phyloP scores from a whole-genome alignment of 805 yeast genomes.

The Metschnikowia dekortorum region DNA sequence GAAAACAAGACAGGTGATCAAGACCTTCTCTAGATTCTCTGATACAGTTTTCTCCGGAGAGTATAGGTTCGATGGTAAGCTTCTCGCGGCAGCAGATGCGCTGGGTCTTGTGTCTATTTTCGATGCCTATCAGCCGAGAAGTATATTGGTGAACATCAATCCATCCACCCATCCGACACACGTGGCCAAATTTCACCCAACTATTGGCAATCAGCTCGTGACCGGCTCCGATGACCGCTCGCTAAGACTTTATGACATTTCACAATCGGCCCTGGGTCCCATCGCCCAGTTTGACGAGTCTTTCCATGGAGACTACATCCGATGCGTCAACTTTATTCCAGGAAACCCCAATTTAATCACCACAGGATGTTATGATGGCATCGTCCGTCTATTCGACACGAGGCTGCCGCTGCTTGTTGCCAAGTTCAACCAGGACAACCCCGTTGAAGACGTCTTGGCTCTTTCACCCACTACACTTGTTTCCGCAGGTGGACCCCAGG shows the following conservation, averaged over 20 bases:
- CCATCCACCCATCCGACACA: conserved; percentile 89
- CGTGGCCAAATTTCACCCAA: conserved; percentile 87
- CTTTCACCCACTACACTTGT: conserved; percentile 71
- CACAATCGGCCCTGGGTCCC: conserved; percentile 67
- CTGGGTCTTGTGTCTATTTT: conserved; percentile 88
- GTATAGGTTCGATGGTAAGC: conserved; percentile 85
- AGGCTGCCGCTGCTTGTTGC: conserved; percentile 58
- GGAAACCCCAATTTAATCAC: conserved; percentile 71
- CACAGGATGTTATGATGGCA: conserved; percentile 93
- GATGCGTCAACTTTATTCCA: conserved; percentile 77
- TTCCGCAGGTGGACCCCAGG: conserved; percentile 74
- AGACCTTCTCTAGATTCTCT: conserved; percentile 82
- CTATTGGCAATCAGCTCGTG: conserved; percentile 64
- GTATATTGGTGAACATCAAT: conserved; percentile 70
- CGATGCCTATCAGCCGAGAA: conserved; percentile 76
- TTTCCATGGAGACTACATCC: conserved; percentile 85
- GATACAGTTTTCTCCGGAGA: conserved; percentile 92
- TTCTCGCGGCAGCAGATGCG: conserved; percentile 92
- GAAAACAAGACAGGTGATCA: conserved; percentile 86
- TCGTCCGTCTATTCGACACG: conserved; percentile 78
- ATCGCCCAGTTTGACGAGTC: conserved; percentile 51
- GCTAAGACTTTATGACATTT: conserved; percentile 84
- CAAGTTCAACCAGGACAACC: conserved; percentile 64
- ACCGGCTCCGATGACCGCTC: conserved; percentile 91
- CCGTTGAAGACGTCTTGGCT: conserved; percentile 82